Evolutionary conservation across 192 early-diverging fungal genomes (phyloP), one percentile per base, ranked within the genome.

Genomic region (Coemansia sp.): DNA sequence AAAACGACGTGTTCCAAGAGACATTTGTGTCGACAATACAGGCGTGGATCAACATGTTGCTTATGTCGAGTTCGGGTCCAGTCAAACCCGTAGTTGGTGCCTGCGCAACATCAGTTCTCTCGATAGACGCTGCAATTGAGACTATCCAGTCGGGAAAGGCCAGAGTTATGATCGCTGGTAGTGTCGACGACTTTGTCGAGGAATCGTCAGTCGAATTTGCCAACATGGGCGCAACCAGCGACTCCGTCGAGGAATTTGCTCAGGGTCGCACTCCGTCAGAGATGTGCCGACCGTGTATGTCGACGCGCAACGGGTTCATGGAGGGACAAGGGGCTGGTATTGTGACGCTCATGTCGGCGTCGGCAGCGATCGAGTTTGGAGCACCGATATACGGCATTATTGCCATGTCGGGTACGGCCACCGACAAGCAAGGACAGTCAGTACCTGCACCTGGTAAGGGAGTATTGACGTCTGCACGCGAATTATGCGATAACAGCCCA

Each of bases 161-260:
- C 67, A 93, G 91, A 79, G 88, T 95, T 30, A 89, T 94, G 68
- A 82, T 97, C 65, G 93, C 92, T 55, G 95, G 95, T 81, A 94
- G 90, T 27, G 92, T 90, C 65, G 95, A 97, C 67, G 91, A 93
- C 65, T 92, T 94, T 85, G 86, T 86, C 58, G 93, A 94, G 76
- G 93, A 95, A 64, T 89, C 90, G 18, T 90, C 90, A 4, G 88
- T 91, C 58, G 93, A 95, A 73, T 95, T 95, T 73, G 93, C 91
- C 68, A 92, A 93, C 87, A 97, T 97, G 92, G 95, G 93, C 81
- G 94, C 95, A 12, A 97, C 95, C 27, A 89, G 87, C 70, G 92
- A 92, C 82, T 74, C 92, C 34, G 77, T 89, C 47, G 91, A 94
- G 15, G 95, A 97, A 79, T 84, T 92, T 56, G 91, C 88, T n/a